phyloP scores from a whole-genome alignment of 352 stramenopile genomes.

The Globisporangium nodosum region DNA sequence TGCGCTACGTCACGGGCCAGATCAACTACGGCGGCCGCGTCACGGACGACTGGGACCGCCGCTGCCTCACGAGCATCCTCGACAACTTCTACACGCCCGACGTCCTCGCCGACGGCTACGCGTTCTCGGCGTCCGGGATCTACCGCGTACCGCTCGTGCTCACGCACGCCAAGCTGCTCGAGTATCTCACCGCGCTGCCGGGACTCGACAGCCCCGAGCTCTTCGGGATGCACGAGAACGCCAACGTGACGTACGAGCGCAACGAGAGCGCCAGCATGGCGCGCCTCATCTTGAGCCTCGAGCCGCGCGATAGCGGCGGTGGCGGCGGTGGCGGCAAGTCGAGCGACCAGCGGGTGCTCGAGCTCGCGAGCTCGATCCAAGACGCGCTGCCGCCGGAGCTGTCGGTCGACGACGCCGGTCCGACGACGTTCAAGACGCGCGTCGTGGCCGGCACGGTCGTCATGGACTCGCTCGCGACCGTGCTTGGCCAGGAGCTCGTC shows the following conservation, averaged over 20 bases:
- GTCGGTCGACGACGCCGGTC: slow-evolving; percentile 79
- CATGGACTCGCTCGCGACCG: slow-evolving; percentile 91
- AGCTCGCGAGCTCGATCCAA: slow-evolving; percentile 63
- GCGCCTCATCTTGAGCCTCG: slow-evolving; percentile 83
- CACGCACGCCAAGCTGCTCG: slow-evolving; percentile 44
- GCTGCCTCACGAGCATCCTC: slow-evolving; percentile 91
- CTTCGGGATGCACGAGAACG: slow-evolving; percentile 96
- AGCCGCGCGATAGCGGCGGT: slow-evolving; percentile 72
- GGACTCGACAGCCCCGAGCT: slow-evolving; percentile 89
- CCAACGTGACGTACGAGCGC: slow-evolving; percentile 92
- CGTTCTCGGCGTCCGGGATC: slow-evolving; percentile 84
- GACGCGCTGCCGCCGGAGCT: slow-evolving; percentile 55
- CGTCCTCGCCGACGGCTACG: slow-evolving; percentile 75
- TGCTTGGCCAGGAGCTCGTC: slow-evolving; percentile 91
- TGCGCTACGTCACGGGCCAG: slow-evolving; percentile 92
- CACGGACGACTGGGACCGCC: slow-evolving; percentile 93
- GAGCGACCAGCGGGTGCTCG: slow-evolving; percentile 85
- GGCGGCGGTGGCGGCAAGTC: slow-evolving; percentile 47
- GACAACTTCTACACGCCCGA: slow-evolving; percentile 88
- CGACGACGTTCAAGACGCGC: slow-evolving; percentile 90
- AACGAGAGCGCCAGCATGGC: slow-evolving; percentile 89
- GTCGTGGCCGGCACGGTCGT: slow-evolving; percentile 74
- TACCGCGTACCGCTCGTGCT: slow-evolving; percentile 81
- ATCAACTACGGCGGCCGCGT: slow-evolving; percentile 96
- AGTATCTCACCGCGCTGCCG: slow-evolving; percentile 84